phyloP scores from a whole-genome alignment of 2,329 filamentous ascomycete genomes.

The Xylariales sp. region DNA sequence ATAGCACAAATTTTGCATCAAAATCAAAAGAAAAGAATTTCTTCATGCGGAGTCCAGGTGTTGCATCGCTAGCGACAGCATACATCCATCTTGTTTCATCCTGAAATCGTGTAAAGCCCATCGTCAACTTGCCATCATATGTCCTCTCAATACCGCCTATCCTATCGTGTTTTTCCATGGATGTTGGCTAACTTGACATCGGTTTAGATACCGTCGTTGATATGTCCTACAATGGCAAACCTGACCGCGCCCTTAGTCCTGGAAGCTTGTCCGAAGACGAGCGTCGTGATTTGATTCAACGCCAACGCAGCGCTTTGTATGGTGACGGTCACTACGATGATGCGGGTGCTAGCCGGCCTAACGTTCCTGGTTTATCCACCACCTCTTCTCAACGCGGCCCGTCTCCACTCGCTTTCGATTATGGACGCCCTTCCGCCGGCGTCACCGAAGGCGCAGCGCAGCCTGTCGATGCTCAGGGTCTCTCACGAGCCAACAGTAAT shows the following conservation, averaged over 20 bases:
- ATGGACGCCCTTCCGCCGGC: conserved; percentile 55
- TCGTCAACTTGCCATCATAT: conserved; percentile 41
- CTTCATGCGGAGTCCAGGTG: conserved; percentile 46
- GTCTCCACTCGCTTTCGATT: conserved; percentile 84
- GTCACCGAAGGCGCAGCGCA: conserved; percentile 58
- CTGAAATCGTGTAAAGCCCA: conserved; percentile 47
- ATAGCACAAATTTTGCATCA: conserved; percentile 67
- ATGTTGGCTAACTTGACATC: conserved; percentile 53
- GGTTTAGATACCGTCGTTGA: conserved; percentile 65
- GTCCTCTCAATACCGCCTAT: conserved; percentile 40
- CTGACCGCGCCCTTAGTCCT: conserved; percentile 86
- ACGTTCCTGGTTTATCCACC: conserved; percentile 73
- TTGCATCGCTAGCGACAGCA: conserved; percentile 43
- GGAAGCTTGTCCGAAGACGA: conserved; percentile 92
- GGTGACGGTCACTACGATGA: conserved; percentile 80
- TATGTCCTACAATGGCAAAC: conserved; percentile 70
- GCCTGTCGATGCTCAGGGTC: conserved; percentile 59
- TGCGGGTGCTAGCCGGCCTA: conserved; percentile 69
- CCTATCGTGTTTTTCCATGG: conserved; percentile 36
- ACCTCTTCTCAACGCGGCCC: conserved; percentile 76
- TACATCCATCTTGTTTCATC: conserved; percentile 46
- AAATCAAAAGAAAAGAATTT: conserved; percentile 54
- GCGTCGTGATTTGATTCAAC: conserved; percentile 93
- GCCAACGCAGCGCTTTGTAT: conserved; percentile 94
- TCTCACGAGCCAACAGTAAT: conserved; percentile 83